phyloP scores from a whole-genome alignment of 2,329 filamentous ascomycete genomes.

The Fusarium annulatum region DNA sequence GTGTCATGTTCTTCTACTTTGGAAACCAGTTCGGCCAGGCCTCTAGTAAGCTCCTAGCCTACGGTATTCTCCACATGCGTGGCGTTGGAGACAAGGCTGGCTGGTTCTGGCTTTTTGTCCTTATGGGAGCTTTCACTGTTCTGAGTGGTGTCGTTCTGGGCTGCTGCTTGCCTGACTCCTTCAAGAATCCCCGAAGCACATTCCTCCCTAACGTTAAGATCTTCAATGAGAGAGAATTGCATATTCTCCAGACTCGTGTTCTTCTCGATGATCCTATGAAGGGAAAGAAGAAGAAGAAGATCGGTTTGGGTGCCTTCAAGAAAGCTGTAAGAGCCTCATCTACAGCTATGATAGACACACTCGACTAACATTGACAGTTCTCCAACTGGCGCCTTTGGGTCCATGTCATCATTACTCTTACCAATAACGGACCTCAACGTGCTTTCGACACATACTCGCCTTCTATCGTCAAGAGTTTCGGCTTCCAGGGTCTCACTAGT shows the following conservation, averaged over 20 bases:
- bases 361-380: constrained; percentile 48
- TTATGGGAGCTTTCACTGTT: constrained; percentile 66
- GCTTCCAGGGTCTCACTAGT: constrained; percentile 58
- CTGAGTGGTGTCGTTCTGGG: constrained; percentile 55
- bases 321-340: constrained; percentile 48
- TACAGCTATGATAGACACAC: neutral
- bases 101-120: constrained; percentile 68
- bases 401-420: constrained; percentile 62
- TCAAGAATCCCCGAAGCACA: constrained; percentile 55
- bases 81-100: constrained; percentile 60
- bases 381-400: constrained; percentile 63
- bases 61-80: constrained; percentile 61
- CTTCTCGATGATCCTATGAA: constrained; percentile 58
- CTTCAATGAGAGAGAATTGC: constrained; percentile 55
- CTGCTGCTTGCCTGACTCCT: constrained; percentile 58
- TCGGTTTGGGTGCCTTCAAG: constrained; percentile 58
- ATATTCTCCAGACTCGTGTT: constrained; percentile 57
- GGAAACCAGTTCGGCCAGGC: constrained; percentile 63
- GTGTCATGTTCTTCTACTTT: constrained; percentile 66
- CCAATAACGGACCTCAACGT: constrained; percentile 60
- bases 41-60: constrained; percentile 54
- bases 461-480: constrained; percentile 63
- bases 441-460: constrained; percentile 65
- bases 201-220: constrained; percentile 51
- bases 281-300: constrained; percentile 60